A percentile compares a stretch with the other conserved stretches of the same genome.
phyloP scores from a whole-genome alignment of 2,329 filamentous ascomycete species.

The Magnaporthiopsis incrustans region DNA sequence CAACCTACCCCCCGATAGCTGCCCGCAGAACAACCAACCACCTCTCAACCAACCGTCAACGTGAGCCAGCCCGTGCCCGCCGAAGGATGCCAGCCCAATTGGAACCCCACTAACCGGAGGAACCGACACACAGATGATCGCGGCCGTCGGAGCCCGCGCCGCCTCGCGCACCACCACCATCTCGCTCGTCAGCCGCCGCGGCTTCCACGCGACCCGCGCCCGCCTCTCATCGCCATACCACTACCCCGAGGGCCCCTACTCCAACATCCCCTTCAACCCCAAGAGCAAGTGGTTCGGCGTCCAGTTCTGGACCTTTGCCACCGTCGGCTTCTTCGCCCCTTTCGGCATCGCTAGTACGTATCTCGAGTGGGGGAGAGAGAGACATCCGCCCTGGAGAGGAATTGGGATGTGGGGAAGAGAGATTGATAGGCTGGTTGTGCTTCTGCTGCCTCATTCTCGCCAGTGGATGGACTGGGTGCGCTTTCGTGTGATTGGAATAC shows the following conservation, averaged over 20 bases:
- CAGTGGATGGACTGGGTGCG: neutral
- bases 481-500: neutral
- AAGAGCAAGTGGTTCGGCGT: slow-evolving; percentile 76
- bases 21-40: slow-evolving; percentile 4
- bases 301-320: slow-evolving; percentile 70
- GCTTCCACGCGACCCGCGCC: slow-evolving; percentile 83
- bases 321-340: slow-evolving; percentile 50
- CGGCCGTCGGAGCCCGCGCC: slow-evolving; percentile 58
- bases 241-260: slow-evolving; percentile 92
- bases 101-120: neutral
- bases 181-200: slow-evolving; percentile 60
- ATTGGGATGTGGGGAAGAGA: neutral
- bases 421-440: too few relatives aligned
- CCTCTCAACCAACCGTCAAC: slow-evolving; percentile 9
- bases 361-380: slow-evolving; percentile 2
- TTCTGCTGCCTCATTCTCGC: neutral
- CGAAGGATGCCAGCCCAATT: slow-evolving; percentile 4
- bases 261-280: slow-evolving; percentile 96
- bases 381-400: neutral
- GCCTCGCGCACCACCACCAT: slow-evolving; percentile 53
- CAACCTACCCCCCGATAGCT: neutral
- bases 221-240: slow-evolving; percentile 90
- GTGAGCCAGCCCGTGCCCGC: neutral
- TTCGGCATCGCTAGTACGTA: slow-evolving; percentile 56
- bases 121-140: slow-evolving; percentile 60